Percentiles rank a stretch among this genome's conserved stretches.
Conservation (phyloP, 805 yeast species). For the Kuraishia floccosa region DNA sequence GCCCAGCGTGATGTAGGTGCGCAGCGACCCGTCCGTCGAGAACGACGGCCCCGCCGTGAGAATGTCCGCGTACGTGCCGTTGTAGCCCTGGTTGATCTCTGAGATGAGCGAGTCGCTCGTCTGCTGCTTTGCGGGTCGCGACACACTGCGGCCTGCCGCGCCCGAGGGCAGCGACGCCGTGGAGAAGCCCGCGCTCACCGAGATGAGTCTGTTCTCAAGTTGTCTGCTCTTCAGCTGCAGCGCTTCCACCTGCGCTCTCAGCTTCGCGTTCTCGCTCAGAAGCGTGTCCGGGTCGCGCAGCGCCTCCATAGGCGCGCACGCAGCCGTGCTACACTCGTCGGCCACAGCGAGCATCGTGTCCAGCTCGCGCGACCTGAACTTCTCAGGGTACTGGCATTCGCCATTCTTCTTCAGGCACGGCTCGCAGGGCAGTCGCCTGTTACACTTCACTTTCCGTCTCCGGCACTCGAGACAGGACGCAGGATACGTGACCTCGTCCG, state of each 20-base stretch:
- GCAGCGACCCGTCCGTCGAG: not conserved
- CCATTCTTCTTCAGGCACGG: conserved; percentile 25
- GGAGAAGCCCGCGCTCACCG: not conserved
- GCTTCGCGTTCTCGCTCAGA: not conserved
- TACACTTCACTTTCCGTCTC: conserved; percentile 21
- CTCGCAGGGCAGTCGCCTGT: conserved; percentile 24
- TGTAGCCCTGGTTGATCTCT: conserved; percentile 1
- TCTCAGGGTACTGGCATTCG: conserved; percentile 30
- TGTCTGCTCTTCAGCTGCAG: not conserved
- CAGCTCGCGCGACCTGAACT: conserved; percentile 29
- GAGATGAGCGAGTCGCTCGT: not conserved
- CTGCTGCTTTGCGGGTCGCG: no score
- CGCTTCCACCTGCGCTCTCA: not conserved
- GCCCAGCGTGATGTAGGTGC: not conserved
- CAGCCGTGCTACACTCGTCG: no score
- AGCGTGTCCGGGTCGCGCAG: not conserved
- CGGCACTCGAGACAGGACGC: conserved; percentile 21
- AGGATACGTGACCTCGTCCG: conserved; percentile 8
- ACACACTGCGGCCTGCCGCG: not conserved
- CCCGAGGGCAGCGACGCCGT: not conserved
- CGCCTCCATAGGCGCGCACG: no score
- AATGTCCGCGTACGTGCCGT: not conserved
- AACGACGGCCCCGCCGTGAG: conserved; percentile 1
- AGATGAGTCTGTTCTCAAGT: conserved; percentile 1
- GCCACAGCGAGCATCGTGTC: not conserved